These are phyloP conservation scores for Fusarium oligoseptatum DNA, from an alignment of 2,329 filamentous ascomycete species.

Conservation along the genomic window DNA sequence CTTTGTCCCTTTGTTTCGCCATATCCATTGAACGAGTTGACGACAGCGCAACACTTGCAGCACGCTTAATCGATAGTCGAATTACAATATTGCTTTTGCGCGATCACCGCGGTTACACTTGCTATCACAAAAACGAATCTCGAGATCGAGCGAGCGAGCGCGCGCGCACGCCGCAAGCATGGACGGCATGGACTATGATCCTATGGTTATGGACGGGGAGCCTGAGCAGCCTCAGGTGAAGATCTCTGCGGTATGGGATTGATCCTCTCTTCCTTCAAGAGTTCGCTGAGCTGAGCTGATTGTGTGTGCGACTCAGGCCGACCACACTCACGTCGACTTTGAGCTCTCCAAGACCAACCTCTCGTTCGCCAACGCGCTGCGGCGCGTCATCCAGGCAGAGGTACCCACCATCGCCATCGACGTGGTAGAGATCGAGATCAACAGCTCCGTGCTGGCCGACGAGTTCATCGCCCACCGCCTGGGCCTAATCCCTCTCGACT, in stretches of 20 bases:
- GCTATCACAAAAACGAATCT: constrained; percentile 12
- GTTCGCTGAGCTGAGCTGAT: constrained; percentile 35
- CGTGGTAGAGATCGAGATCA: constrained; percentile 90
- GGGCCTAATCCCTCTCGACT: constrained; percentile 88
- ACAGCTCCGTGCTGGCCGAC: constrained; percentile 96
- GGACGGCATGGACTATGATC: constrained; percentile 70
- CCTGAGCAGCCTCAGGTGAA: constrained; percentile 69
- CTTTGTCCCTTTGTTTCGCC: constrained; percentile 18
- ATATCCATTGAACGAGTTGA: background rate
- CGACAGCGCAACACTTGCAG: background rate
- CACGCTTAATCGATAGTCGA: background rate
- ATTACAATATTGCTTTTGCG: background rate
- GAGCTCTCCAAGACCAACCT: constrained; percentile 91
- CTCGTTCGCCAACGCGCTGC: constrained; percentile 91
- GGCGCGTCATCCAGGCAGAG: constrained; percentile 91
- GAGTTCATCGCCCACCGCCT: constrained; percentile 96
- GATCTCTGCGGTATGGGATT: constrained; percentile 67
- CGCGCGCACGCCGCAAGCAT: constrained; percentile 43
- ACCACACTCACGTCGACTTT: constrained; percentile 87
- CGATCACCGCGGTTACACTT: constrained; percentile 10
- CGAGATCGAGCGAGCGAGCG: constrained; percentile 12
- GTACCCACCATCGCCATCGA: constrained; percentile 96
- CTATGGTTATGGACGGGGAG: constrained; percentile 71
- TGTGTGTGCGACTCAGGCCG: constrained; percentile 69
- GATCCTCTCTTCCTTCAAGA: background rate